Percentiles rank a stretch among this genome's conserved stretches.
These are phyloP conservation scores for Rozella allomycis DNA, from an alignment of 371 early-diverging fungal species.

Conservation along the genomic window DNA sequence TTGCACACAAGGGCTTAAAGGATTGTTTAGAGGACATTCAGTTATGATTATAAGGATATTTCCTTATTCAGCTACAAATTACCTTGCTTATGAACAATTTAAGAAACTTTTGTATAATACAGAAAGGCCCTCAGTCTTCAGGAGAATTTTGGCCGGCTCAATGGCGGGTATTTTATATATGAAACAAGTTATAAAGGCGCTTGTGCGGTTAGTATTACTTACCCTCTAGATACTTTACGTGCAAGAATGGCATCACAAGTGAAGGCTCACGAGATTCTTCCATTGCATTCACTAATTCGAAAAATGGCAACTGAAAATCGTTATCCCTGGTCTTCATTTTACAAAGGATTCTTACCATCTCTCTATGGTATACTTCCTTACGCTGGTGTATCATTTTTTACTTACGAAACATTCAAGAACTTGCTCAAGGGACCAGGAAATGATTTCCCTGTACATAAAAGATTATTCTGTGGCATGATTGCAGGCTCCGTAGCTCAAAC, in stretches of 20 bases:
- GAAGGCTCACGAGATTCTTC: too few species aligned
- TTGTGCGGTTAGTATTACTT: conserved; percentile 59
- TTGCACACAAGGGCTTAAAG: conserved; percentile 39
- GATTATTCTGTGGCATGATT: conserved; percentile 3
- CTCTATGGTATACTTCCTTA: conserved; percentile 88
- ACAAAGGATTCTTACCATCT: conserved; percentile 71
- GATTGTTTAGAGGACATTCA: conserved; percentile 83
- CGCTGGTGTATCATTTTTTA: conserved; percentile 73
- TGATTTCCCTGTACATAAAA: conserved; percentile 22
- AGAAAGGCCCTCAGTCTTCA: background rate
- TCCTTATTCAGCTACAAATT: conserved; percentile 89
- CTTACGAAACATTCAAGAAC: conserved; percentile 38
- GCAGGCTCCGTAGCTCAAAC: conserved; percentile 6
- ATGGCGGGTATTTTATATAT: conserved; percentile 45
- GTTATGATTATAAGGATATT: conserved; percentile 79
- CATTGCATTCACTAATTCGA: too few species aligned
- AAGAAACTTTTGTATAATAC: conserved; percentile 8
- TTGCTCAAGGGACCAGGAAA: conserved; percentile 26
- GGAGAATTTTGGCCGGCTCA: conserved; percentile 36
- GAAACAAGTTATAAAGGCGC: too few species aligned
- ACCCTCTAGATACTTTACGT: conserved; percentile 80
- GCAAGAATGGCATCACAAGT: conserved; percentile 78
- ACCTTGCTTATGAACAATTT: conserved; percentile 76
- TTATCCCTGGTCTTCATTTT: too few species aligned
- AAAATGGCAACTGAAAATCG: too few species aligned